Evolutionary conservation across 352 stramenopile species (phyloP).

Genomic region (Nothophytophthora sp.): DNA sequence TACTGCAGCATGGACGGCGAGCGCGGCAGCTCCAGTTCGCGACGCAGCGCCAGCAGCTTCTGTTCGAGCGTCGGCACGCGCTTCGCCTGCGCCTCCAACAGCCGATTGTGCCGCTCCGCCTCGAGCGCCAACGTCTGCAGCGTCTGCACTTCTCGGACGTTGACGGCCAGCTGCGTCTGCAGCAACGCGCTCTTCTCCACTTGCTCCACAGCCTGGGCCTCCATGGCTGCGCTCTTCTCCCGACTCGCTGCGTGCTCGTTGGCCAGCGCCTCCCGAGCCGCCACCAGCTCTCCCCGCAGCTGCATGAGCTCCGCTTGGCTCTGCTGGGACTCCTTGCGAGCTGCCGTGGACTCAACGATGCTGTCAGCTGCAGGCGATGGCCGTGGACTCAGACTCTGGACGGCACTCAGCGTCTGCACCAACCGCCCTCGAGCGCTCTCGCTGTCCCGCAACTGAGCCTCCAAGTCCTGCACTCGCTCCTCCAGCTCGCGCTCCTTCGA

Average conservation of each 20-base stretch:
- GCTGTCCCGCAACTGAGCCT: conserved; percentile 62
- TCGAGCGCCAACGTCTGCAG: conserved; percentile 27
- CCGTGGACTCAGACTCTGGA: conserved; percentile 33
- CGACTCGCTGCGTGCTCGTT: conserved; percentile 5
- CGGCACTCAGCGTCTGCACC: conserved; percentile 49
- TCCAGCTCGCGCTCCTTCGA: conserved; percentile 28
- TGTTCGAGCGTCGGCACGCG: conserved; percentile 52
- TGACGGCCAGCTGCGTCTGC: conserved; percentile 22
- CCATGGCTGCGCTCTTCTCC: conserved; percentile 14
- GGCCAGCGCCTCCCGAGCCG: conserved; percentile 4
- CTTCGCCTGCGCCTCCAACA: conserved; percentile 28
- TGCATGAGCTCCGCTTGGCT: conserved; percentile 15
- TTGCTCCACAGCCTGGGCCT: conserved; percentile 30
- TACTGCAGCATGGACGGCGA: conserved; percentile 86
- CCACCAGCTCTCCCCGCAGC: conserved; percentile 9
- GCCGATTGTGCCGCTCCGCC: conserved; percentile 29
- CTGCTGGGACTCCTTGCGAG: conserved; percentile 6
- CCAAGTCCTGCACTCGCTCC: conserved; percentile 29
- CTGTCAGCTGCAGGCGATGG: conserved; percentile 2
- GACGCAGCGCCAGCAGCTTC: conserved; percentile 43
- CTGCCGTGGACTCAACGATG: not conserved
- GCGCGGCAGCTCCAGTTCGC: conserved; percentile 51
- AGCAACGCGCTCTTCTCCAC: conserved; percentile 17
- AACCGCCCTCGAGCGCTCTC: conserved; percentile 66
- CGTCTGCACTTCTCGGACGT: conserved; percentile 35